These are phyloP conservation scores for Selaginella tamariscina DNA, from an alignment of 75 land plant species.

Conservation along the genomic window DNA sequence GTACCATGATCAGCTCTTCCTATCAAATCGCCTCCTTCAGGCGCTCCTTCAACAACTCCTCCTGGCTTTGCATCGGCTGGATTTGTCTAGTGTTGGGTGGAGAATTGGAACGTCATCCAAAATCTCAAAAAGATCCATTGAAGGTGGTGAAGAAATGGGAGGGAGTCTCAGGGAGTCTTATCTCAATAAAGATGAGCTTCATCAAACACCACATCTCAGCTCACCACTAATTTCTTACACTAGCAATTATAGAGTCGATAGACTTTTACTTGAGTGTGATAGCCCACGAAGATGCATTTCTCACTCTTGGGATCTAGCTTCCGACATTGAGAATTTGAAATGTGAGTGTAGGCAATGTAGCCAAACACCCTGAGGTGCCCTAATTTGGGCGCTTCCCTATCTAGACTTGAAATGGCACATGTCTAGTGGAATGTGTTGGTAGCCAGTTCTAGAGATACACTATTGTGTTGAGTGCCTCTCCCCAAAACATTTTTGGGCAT, in stretches of 20 bases:
- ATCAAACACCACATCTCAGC: conserved; percentile 1
- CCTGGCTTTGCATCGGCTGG: neutral
- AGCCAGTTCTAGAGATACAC: neutral
- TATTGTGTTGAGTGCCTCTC: neutral
- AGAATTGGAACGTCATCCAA: neutral
- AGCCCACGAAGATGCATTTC: conserved; percentile 1
- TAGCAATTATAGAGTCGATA: neutral
- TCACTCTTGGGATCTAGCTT: neutral
- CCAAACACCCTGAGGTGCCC: neutral
- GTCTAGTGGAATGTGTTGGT: neutral
- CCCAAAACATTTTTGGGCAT: neutral
- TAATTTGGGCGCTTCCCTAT: neutral
- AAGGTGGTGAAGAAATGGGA: neutral
- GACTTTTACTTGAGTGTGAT: neutral
- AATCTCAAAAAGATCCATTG: neutral
- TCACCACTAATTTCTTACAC: neutral
- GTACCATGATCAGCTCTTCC: neutral
- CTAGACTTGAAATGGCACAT: neutral
- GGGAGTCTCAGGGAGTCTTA: neutral
- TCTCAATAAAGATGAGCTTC: conserved; percentile 1
- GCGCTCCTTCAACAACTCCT: conserved; percentile 1
- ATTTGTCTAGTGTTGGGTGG: neutral
- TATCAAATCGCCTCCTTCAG: too few species aligned
- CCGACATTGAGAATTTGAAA: neutral
- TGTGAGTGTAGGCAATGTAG: neutral